A percentile compares a stretch with the other conserved stretches of the same genome.
These are phyloP conservation scores for Saccharomycopsis sp. DNA, from an alignment of 805 yeast genomes.

Conservation along the genomic window DNA sequence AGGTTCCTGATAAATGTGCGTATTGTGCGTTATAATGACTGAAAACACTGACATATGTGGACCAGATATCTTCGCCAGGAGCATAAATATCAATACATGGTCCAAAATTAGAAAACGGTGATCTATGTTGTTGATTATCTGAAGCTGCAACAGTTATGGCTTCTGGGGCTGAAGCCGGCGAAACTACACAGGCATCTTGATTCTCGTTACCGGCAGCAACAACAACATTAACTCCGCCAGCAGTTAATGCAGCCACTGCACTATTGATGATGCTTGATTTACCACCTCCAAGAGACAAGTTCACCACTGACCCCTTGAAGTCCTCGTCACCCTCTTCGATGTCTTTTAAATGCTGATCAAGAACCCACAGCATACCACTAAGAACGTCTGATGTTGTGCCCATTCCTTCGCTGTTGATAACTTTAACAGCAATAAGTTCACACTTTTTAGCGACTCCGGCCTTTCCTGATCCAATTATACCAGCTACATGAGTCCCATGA, in stretches of 20 bases:
- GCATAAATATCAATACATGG: conserved; percentile 93
- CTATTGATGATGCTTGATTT: conserved; percentile 76
- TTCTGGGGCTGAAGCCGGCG: conserved; percentile 79
- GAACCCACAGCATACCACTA: conserved; percentile 79
- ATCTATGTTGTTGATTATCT: conserved; percentile 79
- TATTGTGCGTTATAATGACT: conserved; percentile 63
- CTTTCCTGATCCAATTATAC: conserved; percentile 73
- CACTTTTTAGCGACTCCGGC: conserved; percentile 85
- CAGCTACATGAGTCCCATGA: conserved; percentile 95
- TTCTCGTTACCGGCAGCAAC: conserved; percentile 91
- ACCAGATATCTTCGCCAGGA: conserved; percentile 85
- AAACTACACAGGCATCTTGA: conserved; percentile 66
- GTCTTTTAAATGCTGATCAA: conserved; percentile 56
- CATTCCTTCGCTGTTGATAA: conserved; percentile 71
- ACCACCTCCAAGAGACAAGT: conserved; percentile 93
- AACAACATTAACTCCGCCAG: conserved; percentile 83
- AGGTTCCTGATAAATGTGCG: conserved; percentile 85
- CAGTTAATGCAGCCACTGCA: conserved; percentile 84
- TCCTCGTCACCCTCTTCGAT: conserved; percentile 49
- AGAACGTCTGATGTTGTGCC: conserved; percentile 80
- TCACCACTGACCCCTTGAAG: conserved; percentile 81
- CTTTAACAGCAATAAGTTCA: conserved; percentile 75
- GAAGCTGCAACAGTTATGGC: conserved; percentile 94
- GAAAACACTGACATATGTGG: conserved; percentile 50
- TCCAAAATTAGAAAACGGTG: conserved; percentile 92